Base-by-base conservation (phyloP, 768 basidiomycete species). In the Leccinum sublutescens region DNA sequence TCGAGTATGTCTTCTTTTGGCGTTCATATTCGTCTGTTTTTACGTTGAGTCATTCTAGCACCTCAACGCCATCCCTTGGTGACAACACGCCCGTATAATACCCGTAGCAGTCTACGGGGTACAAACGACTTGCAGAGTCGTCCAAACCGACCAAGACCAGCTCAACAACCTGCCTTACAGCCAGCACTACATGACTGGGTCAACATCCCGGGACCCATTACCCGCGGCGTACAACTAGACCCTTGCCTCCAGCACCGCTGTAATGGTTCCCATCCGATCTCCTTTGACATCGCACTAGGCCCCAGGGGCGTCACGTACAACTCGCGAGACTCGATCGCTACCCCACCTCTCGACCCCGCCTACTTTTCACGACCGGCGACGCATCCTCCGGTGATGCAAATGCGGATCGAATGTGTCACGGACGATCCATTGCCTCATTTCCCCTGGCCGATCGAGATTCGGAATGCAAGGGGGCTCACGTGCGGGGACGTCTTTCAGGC, bases 161-260 rank as follows among this genome's bases (percentile, higher is more conserved):
- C 43, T 8, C 43, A 45, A 12, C 43, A 45, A 45, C 43, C 43
- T 2, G 43, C 19, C 9, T 19, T 19, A 19, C 43, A 45, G 19
- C 43, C 43, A 5, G 19, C 17, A 11, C 43, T 45, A 19, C 43
- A 17, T 5, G 43, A 45, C 43, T 45, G 43, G 43, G 43, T 45
- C 11, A 12, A 45, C 19, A 3, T 49, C 25, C 48, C 12, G 8
- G 25, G 21, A 25, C 23, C 48, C 14, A 23, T 25, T 17, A 49
- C 21, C 48, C 21, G 25, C 33, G 29, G 31, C 33, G 6, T 34
- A 31, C 51, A 21, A 34, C 51, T 52, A 7, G 25, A 52, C 8
- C 51, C 51, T 19, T 23, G 34, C 51, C 51, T 52, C 19, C 51
- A 52, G 33, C 51, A 52, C 29, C 51, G 51, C 31, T 52, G 51